Evolutionary conservation across 345 rosid species (phyloP).

Genomic region (Xanthoceras sorbifolium): DNA sequence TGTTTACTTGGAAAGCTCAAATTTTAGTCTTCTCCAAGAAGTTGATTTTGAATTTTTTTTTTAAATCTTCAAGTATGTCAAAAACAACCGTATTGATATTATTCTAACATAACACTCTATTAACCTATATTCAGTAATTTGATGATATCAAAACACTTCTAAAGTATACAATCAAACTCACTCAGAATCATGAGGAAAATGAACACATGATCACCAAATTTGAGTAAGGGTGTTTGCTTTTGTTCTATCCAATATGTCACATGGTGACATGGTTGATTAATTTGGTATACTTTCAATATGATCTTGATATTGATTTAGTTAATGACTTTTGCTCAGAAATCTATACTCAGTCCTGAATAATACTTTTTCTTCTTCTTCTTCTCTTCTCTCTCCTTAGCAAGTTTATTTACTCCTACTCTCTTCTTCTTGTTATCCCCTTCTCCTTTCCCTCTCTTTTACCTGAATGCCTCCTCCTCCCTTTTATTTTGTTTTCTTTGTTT

Average conservation of each 20-base stretch:
- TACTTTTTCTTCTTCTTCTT: neutral
- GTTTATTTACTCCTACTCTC: neutral
- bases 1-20: neutral
- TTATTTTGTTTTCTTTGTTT: neutral
- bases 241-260: neutral
- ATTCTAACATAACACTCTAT: neutral
- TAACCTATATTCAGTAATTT: neutral
- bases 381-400: neutral
- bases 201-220: neutral
- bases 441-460: too few relatives aligned
- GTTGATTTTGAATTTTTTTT: neutral
- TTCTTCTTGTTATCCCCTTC: too few relatives aligned
- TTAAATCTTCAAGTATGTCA: neutral
- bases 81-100: neutral
- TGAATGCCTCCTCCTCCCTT: too few relatives aligned
- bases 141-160: too few relatives aligned
- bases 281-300: neutral
- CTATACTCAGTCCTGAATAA: neutral
- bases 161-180: too few relatives aligned
- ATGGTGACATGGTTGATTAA: neutral
- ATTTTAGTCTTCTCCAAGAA: neutral
- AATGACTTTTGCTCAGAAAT: neutral
- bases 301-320: neutral
- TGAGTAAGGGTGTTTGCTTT: constrained; percentile 6
- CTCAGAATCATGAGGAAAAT: neutral